phyloP scores from a whole-genome alignment of 148 eudicot genomes.

The Vaccinium darrowii region DNA sequence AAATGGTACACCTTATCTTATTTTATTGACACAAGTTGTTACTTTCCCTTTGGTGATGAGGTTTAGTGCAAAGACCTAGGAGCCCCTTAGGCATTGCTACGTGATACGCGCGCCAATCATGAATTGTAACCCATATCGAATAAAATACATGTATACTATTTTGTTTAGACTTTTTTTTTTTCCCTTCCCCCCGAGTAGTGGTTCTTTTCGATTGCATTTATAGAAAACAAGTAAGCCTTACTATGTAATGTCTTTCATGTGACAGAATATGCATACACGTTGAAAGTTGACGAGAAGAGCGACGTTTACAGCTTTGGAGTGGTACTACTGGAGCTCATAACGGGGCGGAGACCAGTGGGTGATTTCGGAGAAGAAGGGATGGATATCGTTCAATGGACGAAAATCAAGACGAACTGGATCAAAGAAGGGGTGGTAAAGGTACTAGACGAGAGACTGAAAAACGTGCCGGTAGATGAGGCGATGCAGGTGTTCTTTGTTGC shows the following conservation, averaged over 20 bases:
- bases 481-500: conserved; percentile 59
- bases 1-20: background rate
- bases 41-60: background rate
- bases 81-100: background rate
- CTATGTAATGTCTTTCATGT: background rate
- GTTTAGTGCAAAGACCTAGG: background rate
- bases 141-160: background rate
- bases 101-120: background rate
- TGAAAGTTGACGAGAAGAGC: conserved; percentile 60
- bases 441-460: conserved; percentile 46
- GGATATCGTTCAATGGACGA: conserved; percentile 62
- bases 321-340: conserved; percentile 50
- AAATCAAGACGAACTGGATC: conserved; percentile 41
- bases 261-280: conserved; percentile 61
- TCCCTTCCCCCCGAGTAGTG: too few species aligned
- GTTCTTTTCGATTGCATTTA: background rate
- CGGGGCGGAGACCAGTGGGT: conserved; percentile 54
- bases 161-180: background rate
- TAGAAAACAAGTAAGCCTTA: background rate
- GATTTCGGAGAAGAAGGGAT: conserved; percentile 61
- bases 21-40: background rate
- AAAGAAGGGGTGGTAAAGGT: conserved; percentile 49
- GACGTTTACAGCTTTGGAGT: conserved; percentile 66
- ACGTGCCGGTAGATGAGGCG: conserved; percentile 40
- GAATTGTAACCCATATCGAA: background rate